A percentile compares a stretch with the other conserved stretches of the same genome.
Conservation (phyloP, 2,329 filamentous ascomycete species). For the Aureobasidium pullulans region DNA sequence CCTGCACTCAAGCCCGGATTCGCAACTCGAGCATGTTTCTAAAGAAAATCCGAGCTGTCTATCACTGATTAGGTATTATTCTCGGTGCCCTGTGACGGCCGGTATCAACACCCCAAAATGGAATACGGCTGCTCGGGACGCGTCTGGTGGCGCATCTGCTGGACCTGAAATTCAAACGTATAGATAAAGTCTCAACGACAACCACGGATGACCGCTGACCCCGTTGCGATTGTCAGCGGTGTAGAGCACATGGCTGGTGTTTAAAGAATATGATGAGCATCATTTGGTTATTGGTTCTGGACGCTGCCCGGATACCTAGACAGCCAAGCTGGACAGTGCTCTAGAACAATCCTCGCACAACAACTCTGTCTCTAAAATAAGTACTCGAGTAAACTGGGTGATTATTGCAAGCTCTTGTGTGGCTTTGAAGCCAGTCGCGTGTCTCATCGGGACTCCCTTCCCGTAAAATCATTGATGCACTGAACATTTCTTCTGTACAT, state of each 20-base stretch:
- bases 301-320: neutral
- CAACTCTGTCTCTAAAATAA: too few relatives aligned
- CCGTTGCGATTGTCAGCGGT: neutral
- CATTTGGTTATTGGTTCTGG: neutral
- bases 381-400: too few relatives aligned
- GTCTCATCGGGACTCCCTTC: too few relatives aligned
- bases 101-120: neutral
- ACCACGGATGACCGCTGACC: neutral
- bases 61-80: too few relatives aligned
- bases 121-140: neutral
- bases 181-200: slow-evolving; percentile 11
- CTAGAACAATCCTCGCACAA: neutral
- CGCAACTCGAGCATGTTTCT: too few relatives aligned
- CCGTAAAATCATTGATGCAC: too few relatives aligned
- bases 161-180: neutral
- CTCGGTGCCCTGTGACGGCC: neutral
- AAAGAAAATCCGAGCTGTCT: too few relatives aligned
- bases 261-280: neutral
- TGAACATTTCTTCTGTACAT: too few relatives aligned
- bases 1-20: neutral
- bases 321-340: neutral
- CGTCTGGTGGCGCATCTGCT: slow-evolving; percentile 7
- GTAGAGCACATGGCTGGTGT: neutral
- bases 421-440: too few relatives aligned
- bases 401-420: too few relatives aligned